Conservation (phyloP, 352 stramenopile species). For the Phytophthora podocarpi region DNA sequence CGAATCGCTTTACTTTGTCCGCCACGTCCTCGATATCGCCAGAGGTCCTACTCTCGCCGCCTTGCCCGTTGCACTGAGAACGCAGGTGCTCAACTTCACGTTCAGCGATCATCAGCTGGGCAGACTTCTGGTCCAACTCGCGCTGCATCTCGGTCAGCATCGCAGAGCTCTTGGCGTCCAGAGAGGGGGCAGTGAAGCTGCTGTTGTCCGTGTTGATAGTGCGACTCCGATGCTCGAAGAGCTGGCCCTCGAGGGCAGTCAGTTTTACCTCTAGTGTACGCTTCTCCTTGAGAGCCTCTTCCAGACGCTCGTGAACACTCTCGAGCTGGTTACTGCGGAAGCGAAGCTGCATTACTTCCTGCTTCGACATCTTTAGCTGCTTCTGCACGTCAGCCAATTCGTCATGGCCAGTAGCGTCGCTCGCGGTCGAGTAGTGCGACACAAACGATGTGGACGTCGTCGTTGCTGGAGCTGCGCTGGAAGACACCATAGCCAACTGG, state of each 20-base stretch:
- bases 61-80: slow-evolving; percentile 7
- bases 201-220: slow-evolving; percentile 59
- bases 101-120: slow-evolving; percentile 52
- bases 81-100: slow-evolving; percentile 56
- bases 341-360: slow-evolving; percentile 85
- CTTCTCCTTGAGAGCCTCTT: slow-evolving; percentile 81
- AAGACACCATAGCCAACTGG: slow-evolving; percentile 38
- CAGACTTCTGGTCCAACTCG: slow-evolving; percentile 60
- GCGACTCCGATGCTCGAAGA: slow-evolving; percentile 78
- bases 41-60: not conserved
- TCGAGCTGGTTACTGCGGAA: slow-evolving; percentile 85
- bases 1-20: slow-evolving; percentile 56
- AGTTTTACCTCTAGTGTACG: slow-evolving; percentile 79
- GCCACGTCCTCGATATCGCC: slow-evolving; percentile 38
- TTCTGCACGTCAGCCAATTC: slow-evolving; percentile 70
- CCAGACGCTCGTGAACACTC: slow-evolving; percentile 66
- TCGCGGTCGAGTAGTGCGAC: slow-evolving; percentile 23
- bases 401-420: slow-evolving; percentile 33
- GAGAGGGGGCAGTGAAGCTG: slow-evolving; percentile 38
- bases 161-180: slow-evolving; percentile 38
- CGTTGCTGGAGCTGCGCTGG: slow-evolving; percentile 6
- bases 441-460: slow-evolving; percentile 37
- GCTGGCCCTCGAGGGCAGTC: slow-evolving; percentile 74
- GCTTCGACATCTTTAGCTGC: slow-evolving; percentile 76
- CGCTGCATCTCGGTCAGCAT: slow-evolving; percentile 60